A percentile compares a stretch with the other conserved stretches of the same genome.
phyloP scores from a whole-genome alignment of 305 asterid genomes.

The Fraxinus dipetala region DNA sequence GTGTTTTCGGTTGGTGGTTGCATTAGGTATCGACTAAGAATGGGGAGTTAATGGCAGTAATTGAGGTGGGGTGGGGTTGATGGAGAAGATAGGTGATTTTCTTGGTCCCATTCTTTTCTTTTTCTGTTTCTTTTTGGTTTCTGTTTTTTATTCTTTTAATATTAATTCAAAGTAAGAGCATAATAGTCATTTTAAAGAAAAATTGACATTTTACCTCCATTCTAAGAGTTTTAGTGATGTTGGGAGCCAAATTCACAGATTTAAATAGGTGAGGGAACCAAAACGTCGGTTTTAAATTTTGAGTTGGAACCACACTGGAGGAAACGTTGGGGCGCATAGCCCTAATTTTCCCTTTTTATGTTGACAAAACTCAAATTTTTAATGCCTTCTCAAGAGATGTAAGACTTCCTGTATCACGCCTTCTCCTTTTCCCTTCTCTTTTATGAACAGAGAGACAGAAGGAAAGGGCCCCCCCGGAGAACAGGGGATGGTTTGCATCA shows the following conservation, averaged over 20 bases:
- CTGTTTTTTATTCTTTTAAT: too few relatives aligned
- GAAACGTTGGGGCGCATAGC: too few relatives aligned
- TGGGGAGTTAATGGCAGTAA: not conserved
- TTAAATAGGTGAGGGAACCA: not conserved
- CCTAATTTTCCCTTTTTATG: too few relatives aligned
- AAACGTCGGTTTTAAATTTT: slow-evolving; percentile 12
- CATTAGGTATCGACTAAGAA: not conserved
- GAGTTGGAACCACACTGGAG: too few relatives aligned
- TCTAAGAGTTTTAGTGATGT: too few relatives aligned
- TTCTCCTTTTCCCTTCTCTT: not conserved
- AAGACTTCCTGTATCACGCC: not conserved
- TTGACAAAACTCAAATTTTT: not conserved
- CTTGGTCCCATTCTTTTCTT: too few relatives aligned
- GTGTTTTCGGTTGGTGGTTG: not conserved
- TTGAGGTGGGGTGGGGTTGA: not conserved
- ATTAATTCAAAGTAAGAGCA: too few relatives aligned
- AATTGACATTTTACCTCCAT: too few relatives aligned
- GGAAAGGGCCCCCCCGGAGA: not conserved
- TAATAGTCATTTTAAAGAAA: too few relatives aligned
- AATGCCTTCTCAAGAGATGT: not conserved
- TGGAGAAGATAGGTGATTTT: not conserved
- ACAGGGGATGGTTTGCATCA: not conserved
- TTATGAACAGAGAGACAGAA: not conserved
- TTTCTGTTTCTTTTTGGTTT: too few relatives aligned
- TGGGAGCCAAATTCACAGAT: too few relatives aligned